Conservation (phyloP, 371 early-diverging fungal species). For the Coemansia sp. region DNA sequence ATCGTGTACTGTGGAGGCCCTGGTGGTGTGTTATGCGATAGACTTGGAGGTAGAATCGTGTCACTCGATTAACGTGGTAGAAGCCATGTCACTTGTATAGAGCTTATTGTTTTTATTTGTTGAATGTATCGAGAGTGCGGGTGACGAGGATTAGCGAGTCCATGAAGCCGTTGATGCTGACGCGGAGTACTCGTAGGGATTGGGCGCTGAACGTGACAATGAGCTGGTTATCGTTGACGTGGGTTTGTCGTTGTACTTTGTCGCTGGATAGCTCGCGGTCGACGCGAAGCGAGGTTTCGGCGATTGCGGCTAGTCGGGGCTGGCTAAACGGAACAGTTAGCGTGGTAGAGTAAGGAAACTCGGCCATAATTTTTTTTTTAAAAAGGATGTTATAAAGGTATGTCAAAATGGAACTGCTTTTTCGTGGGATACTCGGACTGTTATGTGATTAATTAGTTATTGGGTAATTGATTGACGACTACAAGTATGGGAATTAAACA, state of each 20-base stretch:
- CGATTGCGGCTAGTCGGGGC: slow-evolving; percentile 21
- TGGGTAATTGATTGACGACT: no score
- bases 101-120: slow-evolving; percentile 1
- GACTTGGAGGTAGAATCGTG: slow-evolving; percentile 46
- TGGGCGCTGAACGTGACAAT: slow-evolving; percentile 23
- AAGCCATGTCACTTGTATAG: slow-evolving; percentile 42
- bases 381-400: neutral
- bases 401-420: no score
- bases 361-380: slow-evolving; percentile 7
- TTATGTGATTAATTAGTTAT: no score
- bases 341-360: slow-evolving; percentile 23
- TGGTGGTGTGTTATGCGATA: slow-evolving; percentile 51
- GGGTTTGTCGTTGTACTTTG: slow-evolving; percentile 15
- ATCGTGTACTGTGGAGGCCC: slow-evolving; percentile 42
- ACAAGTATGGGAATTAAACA: no score
- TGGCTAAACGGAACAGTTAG: slow-evolving; percentile 27
- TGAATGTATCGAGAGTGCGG: slow-evolving; percentile 23
- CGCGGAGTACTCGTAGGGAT: slow-evolving; percentile 32
- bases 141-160: slow-evolving; percentile 44
- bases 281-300: slow-evolving; percentile 23
- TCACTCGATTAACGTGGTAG: slow-evolving; percentile 47
- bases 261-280: slow-evolving; percentile 33
- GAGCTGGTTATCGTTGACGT: slow-evolving; percentile 1
- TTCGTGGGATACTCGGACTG: no score
- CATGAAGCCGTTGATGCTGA: slow-evolving; percentile 46